Percentiles rank a stretch among this genome's conserved stretches.
These are phyloP conservation scores for Beauveria sp. DNA, from an alignment of 2,329 filamentous ascomycete genomes.

Conservation along the genomic window DNA sequence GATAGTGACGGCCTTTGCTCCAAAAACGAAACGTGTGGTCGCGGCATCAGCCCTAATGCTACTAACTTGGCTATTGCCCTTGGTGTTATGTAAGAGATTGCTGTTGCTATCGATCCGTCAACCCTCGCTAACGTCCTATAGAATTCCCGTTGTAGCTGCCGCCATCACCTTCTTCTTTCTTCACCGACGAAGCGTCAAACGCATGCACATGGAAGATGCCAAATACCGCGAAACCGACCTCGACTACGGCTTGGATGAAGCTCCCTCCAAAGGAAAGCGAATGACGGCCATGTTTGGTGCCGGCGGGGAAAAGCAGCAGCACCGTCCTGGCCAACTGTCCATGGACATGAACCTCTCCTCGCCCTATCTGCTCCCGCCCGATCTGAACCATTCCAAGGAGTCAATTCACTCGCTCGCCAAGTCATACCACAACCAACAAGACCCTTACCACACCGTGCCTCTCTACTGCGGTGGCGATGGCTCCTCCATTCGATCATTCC, in stretches of 20 bases:
- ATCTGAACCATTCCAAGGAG: constrained; percentile 69
- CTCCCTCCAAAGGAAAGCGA: constrained; percentile 27
- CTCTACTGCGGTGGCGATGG: constrained; percentile 50
- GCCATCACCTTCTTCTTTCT: constrained; percentile 64
- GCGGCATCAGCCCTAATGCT: constrained; percentile 45
- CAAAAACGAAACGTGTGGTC: constrained; percentile 47
- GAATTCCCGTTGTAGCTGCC: constrained; percentile 66
- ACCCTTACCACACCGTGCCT: constrained; percentile 68
- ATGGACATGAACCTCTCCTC: constrained; percentile 71
- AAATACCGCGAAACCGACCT: constrained; percentile 84
- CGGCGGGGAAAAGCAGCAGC: constrained; percentile 48
- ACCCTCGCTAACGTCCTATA: constrained; percentile 29
- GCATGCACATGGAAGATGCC: constrained; percentile 66
- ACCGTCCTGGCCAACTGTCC: constrained; percentile 49
- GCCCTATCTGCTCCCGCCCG: constrained; percentile 89
- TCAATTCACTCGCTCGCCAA: constrained; percentile 81
- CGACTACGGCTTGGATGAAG: constrained; percentile 75
- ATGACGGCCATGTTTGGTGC: constrained; percentile 30
- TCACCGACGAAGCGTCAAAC: constrained; percentile 69
- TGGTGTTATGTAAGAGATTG: constrained; percentile 57
- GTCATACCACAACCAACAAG: constrained; percentile 65
- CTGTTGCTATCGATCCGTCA: neutral
- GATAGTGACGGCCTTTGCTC: constrained; percentile 9
- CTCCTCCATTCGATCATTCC: constrained; percentile 47
- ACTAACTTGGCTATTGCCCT: constrained; percentile 60